Percentiles rank a stretch among this genome's conserved stretches.
Evolutionary conservation across 2,329 filamentous ascomycete genomes (phyloP).

Genomic region (Exophiala dermatitidis): DNA sequence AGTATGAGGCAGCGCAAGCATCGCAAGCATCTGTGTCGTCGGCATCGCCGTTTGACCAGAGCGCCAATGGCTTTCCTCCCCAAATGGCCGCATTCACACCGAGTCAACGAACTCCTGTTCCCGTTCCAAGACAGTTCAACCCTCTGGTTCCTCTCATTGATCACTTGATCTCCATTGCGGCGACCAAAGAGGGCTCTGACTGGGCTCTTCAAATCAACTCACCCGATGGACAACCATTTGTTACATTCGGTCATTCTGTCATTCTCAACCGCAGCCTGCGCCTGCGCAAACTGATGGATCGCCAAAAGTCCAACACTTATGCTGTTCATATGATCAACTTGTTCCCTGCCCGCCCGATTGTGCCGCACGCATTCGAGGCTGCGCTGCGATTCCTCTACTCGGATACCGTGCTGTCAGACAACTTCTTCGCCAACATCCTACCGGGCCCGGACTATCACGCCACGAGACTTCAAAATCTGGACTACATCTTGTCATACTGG

Average conservation of each 20-base stretch:
- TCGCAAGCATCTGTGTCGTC: background rate
- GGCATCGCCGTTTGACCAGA: background rate
- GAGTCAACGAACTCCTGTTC: background rate
- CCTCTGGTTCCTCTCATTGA: slow-evolving; percentile 17
- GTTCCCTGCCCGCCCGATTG: slow-evolving; percentile 19
- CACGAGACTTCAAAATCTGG: slow-evolving; percentile 18
- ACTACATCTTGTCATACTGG: slow-evolving; percentile 27
- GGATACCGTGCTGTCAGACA: slow-evolving; percentile 23
- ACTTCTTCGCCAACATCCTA: slow-evolving; percentile 16
- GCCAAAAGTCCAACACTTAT: slow-evolving; percentile 9
- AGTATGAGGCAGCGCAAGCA: background rate
- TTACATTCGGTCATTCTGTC: slow-evolving; percentile 19
- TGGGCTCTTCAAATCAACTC: slow-evolving; percentile 20
- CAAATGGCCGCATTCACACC: background rate
- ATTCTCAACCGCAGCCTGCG: slow-evolving; percentile 23
- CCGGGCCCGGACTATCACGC: slow-evolving; percentile 12
- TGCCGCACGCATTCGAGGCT: slow-evolving; percentile 26
- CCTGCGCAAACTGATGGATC: slow-evolving; percentile 16
- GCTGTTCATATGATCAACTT: slow-evolving; percentile 19
- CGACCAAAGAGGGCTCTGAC: slow-evolving; percentile 22
- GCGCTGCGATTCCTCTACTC: slow-evolving; percentile 27
- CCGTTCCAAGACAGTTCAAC: slow-evolving; percentile 9
- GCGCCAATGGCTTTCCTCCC: slow-evolving; percentile 8
- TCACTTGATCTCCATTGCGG: slow-evolving; percentile 22
- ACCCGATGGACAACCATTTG: slow-evolving; percentile 16